phyloP scores from a whole-genome alignment of 139 green algal genomes.

The Micractinium sp. region DNA sequence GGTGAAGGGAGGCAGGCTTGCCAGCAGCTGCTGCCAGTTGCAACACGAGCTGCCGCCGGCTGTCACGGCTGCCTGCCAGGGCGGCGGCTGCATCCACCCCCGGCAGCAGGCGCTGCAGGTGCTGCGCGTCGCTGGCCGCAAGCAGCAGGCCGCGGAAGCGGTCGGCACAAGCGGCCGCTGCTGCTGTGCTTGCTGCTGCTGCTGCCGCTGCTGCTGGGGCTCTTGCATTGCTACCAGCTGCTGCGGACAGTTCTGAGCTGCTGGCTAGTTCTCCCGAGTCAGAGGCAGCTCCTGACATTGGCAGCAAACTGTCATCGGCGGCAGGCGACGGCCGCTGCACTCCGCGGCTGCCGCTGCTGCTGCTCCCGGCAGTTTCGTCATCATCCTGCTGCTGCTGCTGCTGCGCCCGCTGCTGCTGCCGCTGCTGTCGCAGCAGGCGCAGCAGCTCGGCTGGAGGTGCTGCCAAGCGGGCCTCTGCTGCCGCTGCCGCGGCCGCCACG shows the following conservation, averaged over 20 bases:
- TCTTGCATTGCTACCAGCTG: neutral
- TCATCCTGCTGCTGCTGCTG: neutral
- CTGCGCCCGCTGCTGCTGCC: slow-evolving; percentile 7
- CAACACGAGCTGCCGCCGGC: slow-evolving; percentile 15
- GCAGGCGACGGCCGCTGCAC: neutral
- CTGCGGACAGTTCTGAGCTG: neutral
- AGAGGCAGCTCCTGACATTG: neutral
- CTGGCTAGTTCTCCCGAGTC: neutral
- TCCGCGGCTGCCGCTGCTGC: neutral
- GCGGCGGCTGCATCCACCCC: slow-evolving; percentile 22
- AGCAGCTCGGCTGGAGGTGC: neutral
- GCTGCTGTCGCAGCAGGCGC: neutral
- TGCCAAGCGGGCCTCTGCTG: neutral
- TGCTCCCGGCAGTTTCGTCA: neutral
- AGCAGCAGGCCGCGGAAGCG: slow-evolving; percentile 8
- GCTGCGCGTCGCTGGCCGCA: slow-evolving; percentile 16
- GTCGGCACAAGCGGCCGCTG: neutral
- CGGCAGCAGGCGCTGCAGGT: slow-evolving; percentile 28
- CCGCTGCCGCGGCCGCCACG: neutral
- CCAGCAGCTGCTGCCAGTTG: slow-evolving; percentile 31
- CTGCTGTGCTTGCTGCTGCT: neutral
- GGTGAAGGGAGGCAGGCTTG: neutral
- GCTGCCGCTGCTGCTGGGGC: neutral
- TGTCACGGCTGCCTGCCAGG: neutral
- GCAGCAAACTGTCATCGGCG: neutral